Evolutionary conservation across 139 green algal genomes (phyloP), one percentile per base, ranked within the genome.

Genomic region (Tetradesmus lagerheimii): DNA sequence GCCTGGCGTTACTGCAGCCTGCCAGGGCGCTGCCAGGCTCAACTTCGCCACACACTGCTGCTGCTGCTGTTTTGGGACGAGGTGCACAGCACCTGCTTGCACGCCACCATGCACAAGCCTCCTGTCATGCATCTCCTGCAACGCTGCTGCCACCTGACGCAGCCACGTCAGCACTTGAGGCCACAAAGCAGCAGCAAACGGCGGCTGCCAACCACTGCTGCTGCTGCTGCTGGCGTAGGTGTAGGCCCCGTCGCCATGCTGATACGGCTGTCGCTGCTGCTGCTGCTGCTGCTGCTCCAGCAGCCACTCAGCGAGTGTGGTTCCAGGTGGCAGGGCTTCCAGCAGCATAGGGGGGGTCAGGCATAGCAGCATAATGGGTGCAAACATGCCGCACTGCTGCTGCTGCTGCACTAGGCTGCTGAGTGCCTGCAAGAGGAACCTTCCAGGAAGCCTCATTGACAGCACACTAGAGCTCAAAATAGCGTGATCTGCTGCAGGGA

Each of bases 221-320:
- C 25, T 41, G 37, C 76, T 83, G 76, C 37, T 41, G 76, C 76
- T 53, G 25, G 43, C 29, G n/a, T 39, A 37, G 15, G 23, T 41
- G 2, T 34, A 57, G 45, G 45, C 45, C 11, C 45, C 45, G 11
- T 12, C 45, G 11, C 45, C 45, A 12, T 57, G 14, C 45, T 57
- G 74, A 11, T 27, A 80, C 20, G 31, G 29, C 2, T n/a, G n/a
- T n/a, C n/a, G n/a, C n/a, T 83, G 76, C 16, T 50, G 76, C 76
- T 83, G 76, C 45, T 57, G 45, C 76, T 53, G 76, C 37, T 53
- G 76, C 76, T 83, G 76, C 76, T 31, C 16, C 37, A 83, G 76
- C 18, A 83, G 76, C 76, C 76, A 83, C 27, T 39, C 76, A 18
- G 76, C 76, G 16, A 50, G 37, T 14, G 37, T 53, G 18, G 37